Base-by-base conservation (phyloP, 2,329 filamentous ascomycete species). In the Leptoxyphium fumago region DNA sequence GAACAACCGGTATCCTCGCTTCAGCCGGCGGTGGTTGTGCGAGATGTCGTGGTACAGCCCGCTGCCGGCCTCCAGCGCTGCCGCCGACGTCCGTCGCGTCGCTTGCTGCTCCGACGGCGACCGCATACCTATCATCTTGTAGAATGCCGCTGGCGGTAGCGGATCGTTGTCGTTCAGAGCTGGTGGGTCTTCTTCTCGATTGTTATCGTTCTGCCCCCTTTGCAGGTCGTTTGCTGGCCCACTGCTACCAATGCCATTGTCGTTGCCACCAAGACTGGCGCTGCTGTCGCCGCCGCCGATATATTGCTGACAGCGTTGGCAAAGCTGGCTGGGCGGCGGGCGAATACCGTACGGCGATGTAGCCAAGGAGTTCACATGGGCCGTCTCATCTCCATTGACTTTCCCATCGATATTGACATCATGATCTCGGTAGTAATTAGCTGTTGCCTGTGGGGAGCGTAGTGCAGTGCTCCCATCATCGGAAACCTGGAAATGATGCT, bases 81-180 rank as follows among this genome's bases (percentile, higher is more conserved):
- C 15, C 5, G 32, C 32, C 5, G 32, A 36, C 13, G 15, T 13
- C 21, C 21, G 21, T 26, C 56, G 48, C 15, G 41, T 44, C 17
- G 49, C 46, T n/a, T 49, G 48, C 10, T 59, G 46, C 10, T 54
- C 45, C 42, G 41, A 17, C 1, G 58, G 56, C n/a, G 45, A 38
- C 11, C 45, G 44, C 55, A 61, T 56, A n/a, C 58, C 58, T 28
- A 60, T 58, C 4, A 61, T 48, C 26, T 53, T 48, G 48, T 57
- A 59, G 50, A 61, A 56, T 29, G 32, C 32, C 15, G 32, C 11
- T 5, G 32, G 32, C 9, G 32, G 32, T 13, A 36, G 32, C 9
- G 32, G 32, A 5, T 36, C 32, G 9, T 9, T 9, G 32, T 36
- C 32, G 3, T 13, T 15, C 32, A 36, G 9, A 9, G 32, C 13